Evolutionary conservation across 1,284 basidiomycete species (phyloP).

Genomic region (Blastosporella zonata): DNA sequence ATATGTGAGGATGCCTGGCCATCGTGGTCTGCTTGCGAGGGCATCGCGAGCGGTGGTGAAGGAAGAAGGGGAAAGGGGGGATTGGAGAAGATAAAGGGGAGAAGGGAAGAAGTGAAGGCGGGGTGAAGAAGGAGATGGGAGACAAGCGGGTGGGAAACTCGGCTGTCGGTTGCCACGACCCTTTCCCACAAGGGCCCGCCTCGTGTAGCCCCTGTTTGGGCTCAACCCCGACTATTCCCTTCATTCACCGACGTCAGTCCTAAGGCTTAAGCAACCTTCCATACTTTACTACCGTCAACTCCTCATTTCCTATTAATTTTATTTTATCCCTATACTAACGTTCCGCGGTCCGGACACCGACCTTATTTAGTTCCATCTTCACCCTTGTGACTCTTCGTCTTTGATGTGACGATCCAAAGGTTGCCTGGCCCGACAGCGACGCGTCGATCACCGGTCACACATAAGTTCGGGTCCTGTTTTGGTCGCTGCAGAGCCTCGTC

Average conservation of each 20-base stretch:
- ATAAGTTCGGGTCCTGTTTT: too few species aligned
- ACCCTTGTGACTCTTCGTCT: too few species aligned
- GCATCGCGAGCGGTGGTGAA: slow-evolving; percentile 33
- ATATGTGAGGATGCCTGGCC: slow-evolving; percentile 75
- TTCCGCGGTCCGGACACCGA: too few species aligned
- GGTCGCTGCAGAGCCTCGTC: too few species aligned
- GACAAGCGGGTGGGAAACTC: slow-evolving; percentile 30
- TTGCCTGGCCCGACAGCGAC: too few species aligned
- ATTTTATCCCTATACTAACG: too few species aligned
- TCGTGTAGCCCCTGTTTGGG: slow-evolving; percentile 35
- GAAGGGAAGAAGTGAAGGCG: slow-evolving; percentile 13
- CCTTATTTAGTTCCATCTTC: too few species aligned
- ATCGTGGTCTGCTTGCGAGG: slow-evolving; percentile 35
- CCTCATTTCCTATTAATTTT: too few species aligned
- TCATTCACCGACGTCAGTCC: slow-evolving; percentile 13
- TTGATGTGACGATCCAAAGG: too few species aligned
- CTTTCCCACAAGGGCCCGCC: slow-evolving; percentile 38
- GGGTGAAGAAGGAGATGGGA: slow-evolving; percentile 27
- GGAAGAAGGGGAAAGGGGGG: slow-evolving; percentile 20
- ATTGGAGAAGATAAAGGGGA: slow-evolving; percentile 24
- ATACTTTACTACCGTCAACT: too few species aligned
- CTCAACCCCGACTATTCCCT: slow-evolving; percentile 17
- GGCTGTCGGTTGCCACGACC: slow-evolving; percentile 39
- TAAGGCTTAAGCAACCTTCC: slow-evolving; percentile 4
- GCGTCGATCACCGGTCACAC: too few species aligned